Conservation (phyloP, 257 asterid genomes). For the Plantago major region DNA sequence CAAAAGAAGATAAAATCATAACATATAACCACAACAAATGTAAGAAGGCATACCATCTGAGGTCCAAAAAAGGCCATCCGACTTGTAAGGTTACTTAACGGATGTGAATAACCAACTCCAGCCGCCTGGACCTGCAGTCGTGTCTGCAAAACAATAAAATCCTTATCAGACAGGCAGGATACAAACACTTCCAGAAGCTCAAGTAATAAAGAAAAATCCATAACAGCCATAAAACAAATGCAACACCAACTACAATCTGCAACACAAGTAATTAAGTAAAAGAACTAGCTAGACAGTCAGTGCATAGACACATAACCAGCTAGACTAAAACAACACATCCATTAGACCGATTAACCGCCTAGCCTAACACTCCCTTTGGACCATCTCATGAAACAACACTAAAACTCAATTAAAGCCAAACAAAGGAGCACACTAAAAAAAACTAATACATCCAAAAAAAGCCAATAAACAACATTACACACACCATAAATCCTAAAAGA, state of each 20-base stretch:
- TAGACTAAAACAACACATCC: neutral
- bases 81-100: slow-evolving; percentile 71
- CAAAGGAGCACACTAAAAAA: too few relatives aligned
- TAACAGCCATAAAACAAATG: neutral
- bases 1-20: too few relatives aligned
- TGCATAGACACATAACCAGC: neutral
- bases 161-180: neutral
- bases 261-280: neutral
- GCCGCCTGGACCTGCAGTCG: slow-evolving; percentile 98
- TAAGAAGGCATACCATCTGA: slow-evolving; percentile 48
- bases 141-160: slow-evolving; percentile 43
- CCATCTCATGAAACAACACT: too few relatives aligned
- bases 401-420: too few relatives aligned
- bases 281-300: too few relatives aligned
- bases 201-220: neutral
- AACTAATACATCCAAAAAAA: too few relatives aligned
- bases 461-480: too few relatives aligned
- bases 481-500: neutral
- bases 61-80: slow-evolving; percentile 97
- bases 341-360: too few relatives aligned
- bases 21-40: neutral
- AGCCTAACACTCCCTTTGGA: too few relatives aligned
- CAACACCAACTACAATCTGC: neutral
- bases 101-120: slow-evolving; percentile 79
- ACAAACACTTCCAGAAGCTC: neutral